These are phyloP conservation scores for Ophiostoma sp. DNA, from an alignment of 2,329 filamentous ascomycete genomes.

Conservation along the genomic window DNA sequence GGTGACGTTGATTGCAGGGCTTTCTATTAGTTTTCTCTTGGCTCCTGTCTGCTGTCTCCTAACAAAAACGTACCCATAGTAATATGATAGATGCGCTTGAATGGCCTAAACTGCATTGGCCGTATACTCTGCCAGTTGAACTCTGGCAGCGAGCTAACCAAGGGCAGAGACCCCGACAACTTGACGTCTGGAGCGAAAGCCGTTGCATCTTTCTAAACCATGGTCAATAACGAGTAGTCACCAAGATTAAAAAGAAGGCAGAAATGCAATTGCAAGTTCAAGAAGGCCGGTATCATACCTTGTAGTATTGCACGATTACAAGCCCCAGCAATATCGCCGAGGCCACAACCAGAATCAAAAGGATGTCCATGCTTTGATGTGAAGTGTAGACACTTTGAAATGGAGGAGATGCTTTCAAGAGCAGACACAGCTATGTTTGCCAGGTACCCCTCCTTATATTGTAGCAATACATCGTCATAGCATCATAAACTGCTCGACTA, in stretches of 20 bases:
- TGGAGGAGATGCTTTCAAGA: background rate
- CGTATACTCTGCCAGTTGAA: slow-evolving; percentile 40
- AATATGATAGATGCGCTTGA: slow-evolving; percentile 50
- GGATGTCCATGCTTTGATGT: background rate
- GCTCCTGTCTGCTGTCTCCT: slow-evolving; percentile 27
- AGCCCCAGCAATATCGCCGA: background rate
- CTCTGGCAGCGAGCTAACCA: slow-evolving; percentile 18
- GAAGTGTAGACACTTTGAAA: background rate
- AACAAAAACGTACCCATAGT: slow-evolving; percentile 42
- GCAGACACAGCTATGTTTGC: background rate
- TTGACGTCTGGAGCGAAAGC: background rate
- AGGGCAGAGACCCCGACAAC: background rate
- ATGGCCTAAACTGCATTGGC: slow-evolving; percentile 42
- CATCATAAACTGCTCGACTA: background rate
- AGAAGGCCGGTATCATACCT: background rate
- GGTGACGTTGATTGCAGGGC: slow-evolving; percentile 41
- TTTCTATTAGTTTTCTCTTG: slow-evolving; percentile 28
- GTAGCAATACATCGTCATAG: background rate
- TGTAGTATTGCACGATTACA: background rate
- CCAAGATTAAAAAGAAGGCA: too few species aligned
- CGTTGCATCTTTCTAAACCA: background rate
- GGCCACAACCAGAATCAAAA: background rate
- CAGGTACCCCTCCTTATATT: background rate
- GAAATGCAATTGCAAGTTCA: background rate
- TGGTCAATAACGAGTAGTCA: background rate